Percentiles rank a stretch among this genome's conserved stretches.
Conservation (phyloP, 257 asterid species). For the Ilex asprella region DNA sequence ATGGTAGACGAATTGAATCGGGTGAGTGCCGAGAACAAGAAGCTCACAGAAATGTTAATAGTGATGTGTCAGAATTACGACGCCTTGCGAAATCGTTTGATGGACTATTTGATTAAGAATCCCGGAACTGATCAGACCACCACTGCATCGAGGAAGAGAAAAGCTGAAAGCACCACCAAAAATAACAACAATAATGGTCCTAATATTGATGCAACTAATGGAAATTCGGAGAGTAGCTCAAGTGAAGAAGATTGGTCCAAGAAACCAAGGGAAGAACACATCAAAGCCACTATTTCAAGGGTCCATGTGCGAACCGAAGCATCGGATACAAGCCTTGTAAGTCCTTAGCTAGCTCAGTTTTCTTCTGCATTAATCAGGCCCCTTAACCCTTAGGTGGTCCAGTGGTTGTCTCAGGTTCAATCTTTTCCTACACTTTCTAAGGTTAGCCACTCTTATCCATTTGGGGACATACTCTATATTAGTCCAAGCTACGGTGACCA, state of each 20-base stretch:
- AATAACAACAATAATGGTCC: neutral
- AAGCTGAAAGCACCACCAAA: conserved; percentile 30
- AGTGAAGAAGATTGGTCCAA: conserved; percentile 72
- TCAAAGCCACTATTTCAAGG: conserved; percentile 50
- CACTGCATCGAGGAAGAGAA: conserved; percentile 49
- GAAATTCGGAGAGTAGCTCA: conserved; percentile 68
- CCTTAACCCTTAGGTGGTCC: too few species aligned
- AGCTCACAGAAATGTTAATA: conserved; percentile 55
- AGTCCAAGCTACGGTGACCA: too few species aligned
- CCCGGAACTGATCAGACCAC: neutral
- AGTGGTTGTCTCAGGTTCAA: too few species aligned
- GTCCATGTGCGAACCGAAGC: conserved; percentile 53
- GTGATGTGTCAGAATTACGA: conserved; percentile 71
- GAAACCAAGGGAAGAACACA: conserved; percentile 59
- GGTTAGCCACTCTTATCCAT: too few species aligned
- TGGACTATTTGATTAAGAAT: conserved; percentile 44
- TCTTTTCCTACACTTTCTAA: too few species aligned
- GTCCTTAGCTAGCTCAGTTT: conserved; percentile 9
- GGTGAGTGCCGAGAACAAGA: conserved; percentile 77
- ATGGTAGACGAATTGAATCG: conserved; percentile 65
- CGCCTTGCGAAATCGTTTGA: conserved; percentile 40
- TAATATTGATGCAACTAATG: conserved; percentile 8
- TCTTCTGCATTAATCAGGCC: too few species aligned
- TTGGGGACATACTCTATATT: too few species aligned
- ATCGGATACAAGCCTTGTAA: conserved; percentile 85